These are phyloP conservation scores for Dioszegia hungarica DNA, from an alignment of 768 basidiomycete genomes.

Conservation along the genomic window DNA sequence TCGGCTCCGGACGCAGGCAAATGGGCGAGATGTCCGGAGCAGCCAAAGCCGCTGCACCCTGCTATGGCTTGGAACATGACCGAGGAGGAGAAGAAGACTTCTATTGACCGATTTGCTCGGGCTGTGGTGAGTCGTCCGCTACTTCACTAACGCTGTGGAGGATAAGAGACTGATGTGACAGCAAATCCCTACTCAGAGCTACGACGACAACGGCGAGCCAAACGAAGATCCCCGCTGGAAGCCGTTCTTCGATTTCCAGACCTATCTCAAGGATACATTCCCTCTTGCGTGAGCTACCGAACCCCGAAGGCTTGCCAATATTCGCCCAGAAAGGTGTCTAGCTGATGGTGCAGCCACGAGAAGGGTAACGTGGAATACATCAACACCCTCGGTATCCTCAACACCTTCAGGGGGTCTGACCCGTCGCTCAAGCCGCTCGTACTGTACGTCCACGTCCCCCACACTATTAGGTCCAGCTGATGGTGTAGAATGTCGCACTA, in stretches of 20 bases:
- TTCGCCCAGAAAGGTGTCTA: neutral
- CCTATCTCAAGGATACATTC: slow-evolving; percentile 40
- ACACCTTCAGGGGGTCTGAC: slow-evolving; percentile 41
- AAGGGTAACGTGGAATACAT: slow-evolving; percentile 41
- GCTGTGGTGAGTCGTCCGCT: slow-evolving; percentile 33
- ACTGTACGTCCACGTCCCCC: slow-evolving; percentile 14
- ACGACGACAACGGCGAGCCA: slow-evolving; percentile 46
- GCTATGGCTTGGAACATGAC: slow-evolving; percentile 30
- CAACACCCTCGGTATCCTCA: slow-evolving; percentile 43
- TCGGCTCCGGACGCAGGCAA: neutral
- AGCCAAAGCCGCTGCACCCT: slow-evolving; percentile 34
- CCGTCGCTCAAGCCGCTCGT: slow-evolving; percentile 42
- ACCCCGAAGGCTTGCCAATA: neutral
- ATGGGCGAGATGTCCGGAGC: slow-evolving; percentile 27
- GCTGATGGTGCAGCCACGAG: slow-evolving; percentile 18
- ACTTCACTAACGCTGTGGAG: neutral
- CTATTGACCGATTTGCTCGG: slow-evolving; percentile 20
- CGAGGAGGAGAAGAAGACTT: slow-evolving; percentile 26
- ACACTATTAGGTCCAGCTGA: neutral
- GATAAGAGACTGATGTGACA: neutral
- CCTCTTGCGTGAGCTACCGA: slow-evolving; percentile 38
- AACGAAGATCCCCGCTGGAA: slow-evolving; percentile 47
- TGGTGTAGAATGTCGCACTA: slow-evolving; percentile 42
- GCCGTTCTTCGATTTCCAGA: slow-evolving; percentile 46
- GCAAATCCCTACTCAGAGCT: slow-evolving; percentile 45